Percentiles rank a stretch among this genome's conserved stretches.
These are phyloP conservation scores for Aspergillus ochraceoroseus DNA, from an alignment of 2,329 filamentous ascomycete genomes.

Conservation along the genomic window DNA sequence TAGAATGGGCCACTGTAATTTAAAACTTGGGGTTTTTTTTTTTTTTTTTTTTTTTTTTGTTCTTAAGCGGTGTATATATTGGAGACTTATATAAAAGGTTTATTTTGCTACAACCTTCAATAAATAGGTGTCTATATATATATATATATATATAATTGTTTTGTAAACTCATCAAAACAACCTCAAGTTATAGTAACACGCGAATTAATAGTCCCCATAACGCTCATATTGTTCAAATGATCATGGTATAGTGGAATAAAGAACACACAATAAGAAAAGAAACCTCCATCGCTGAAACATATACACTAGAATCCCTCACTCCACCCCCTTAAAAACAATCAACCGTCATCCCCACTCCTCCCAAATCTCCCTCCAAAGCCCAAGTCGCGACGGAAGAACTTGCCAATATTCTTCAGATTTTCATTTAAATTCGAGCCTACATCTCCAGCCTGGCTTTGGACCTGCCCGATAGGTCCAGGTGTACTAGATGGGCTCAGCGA, in stretches of 20 bases:
- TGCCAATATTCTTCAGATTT: constrained; percentile 91
- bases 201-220: neutral
- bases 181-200: too few species aligned
- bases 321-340: constrained; percentile 9
- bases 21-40: too few species aligned
- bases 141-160: constrained; percentile 1
- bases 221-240: constrained; percentile 5
- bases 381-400: constrained; percentile 88
- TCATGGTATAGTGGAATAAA: constrained; percentile 6
- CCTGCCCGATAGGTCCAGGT: constrained; percentile 24
- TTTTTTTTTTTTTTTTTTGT: too few species aligned
- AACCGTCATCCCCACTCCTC: constrained; percentile 30
- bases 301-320: constrained; percentile 1
- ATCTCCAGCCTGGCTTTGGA: constrained; percentile 22
- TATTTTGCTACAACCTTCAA: neutral
- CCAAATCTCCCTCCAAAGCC: constrained; percentile 71
- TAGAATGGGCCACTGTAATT: neutral
- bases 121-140: neutral
- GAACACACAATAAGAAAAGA: neutral
- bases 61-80: too few species aligned
- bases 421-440: constrained; percentile 68
- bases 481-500: constrained; percentile 20
- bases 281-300: constrained; percentile 1
- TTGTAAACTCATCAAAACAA: too few species aligned
- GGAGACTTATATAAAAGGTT: too few species aligned